Conservation (phyloP, 805 yeast genomes). For the Candida boidinii region DNA sequence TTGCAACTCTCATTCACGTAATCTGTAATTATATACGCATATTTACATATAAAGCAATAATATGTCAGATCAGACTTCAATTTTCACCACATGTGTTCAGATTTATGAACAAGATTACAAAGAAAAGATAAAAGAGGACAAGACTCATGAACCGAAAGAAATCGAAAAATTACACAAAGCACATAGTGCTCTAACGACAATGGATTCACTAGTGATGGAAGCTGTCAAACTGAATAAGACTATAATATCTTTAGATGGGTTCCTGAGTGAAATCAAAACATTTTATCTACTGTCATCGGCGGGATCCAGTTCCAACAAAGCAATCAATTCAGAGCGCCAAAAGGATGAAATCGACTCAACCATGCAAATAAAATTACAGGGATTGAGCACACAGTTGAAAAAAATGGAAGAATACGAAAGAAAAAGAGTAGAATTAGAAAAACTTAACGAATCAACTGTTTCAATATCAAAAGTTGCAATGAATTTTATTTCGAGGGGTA, state of each 20-base stretch:
- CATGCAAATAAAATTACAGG: slow-evolving; percentile 41
- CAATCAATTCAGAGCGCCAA: slow-evolving; percentile 24
- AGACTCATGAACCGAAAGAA: background rate
- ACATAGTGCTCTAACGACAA: too few species aligned
- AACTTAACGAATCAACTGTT: slow-evolving; percentile 10
- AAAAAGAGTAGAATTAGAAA: slow-evolving; percentile 26
- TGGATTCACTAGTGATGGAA: slow-evolving; percentile 35
- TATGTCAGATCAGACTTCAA: slow-evolving; percentile 43
- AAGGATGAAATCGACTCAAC: slow-evolving; percentile 51
- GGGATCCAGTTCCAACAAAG: slow-evolving; percentile 12
- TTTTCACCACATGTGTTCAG: slow-evolving; percentile 36
- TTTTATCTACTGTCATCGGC: slow-evolving; percentile 25
- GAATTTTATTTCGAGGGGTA: slow-evolving; percentile 25
- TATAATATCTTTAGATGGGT: slow-evolving; percentile 24
- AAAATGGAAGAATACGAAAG: slow-evolving; percentile 43
- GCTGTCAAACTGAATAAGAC: slow-evolving; percentile 26
- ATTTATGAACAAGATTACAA: slow-evolving; percentile 31
- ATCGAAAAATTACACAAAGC: too few species aligned
- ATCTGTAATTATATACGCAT: too few species aligned
- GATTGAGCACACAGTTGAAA: slow-evolving; percentile 41
- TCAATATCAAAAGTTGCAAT: slow-evolving; percentile 12
- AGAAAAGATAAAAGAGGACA: slow-evolving; percentile 1
- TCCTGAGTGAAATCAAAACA: slow-evolving; percentile 25
- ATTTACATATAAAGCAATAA: too few species aligned
- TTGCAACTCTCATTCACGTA: too few species aligned